Conservation (phyloP, 352 stramenopile species). For the Pythium sp. region DNA sequence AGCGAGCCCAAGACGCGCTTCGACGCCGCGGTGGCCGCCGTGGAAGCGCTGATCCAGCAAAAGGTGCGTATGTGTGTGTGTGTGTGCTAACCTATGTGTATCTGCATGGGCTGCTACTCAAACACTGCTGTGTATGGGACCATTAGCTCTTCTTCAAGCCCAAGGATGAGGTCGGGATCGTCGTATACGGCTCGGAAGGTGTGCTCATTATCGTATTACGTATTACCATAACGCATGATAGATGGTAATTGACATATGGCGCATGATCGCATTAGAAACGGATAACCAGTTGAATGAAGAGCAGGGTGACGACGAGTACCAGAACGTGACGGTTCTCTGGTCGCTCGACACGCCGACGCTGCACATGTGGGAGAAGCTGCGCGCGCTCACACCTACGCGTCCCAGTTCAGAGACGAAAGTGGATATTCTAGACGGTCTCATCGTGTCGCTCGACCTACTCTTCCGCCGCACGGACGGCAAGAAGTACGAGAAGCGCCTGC, state of each 20-base stretch:
- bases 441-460: conserved; percentile 79
- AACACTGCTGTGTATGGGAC: background rate
- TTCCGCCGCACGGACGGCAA: conserved; percentile 72
- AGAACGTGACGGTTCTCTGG: conserved; percentile 59
- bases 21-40: conserved; percentile 46
- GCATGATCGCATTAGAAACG: conserved; percentile 36
- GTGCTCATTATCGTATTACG: background rate
- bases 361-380: conserved; percentile 57
- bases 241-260: too few relatives aligned
- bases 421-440: conserved; percentile 76
- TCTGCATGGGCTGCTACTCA: background rate
- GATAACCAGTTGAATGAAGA: conserved; percentile 80
- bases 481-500: conserved; percentile 72
- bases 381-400: conserved; percentile 27
- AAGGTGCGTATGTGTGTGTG: conserved; percentile 29
- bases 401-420: conserved; percentile 33
- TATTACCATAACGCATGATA: too few relatives aligned
- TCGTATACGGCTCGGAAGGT: conserved; percentile 70
- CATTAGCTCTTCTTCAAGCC: conserved; percentile 70
- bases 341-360: conserved; percentile 62
- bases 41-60: conserved; percentile 68
- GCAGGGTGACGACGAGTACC: conserved; percentile 53
- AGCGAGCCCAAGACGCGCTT: conserved; percentile 49
- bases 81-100: background rate
- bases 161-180: conserved; percentile 77